phyloP scores from a whole-genome alignment of 192 early-diverging fungal genomes.

The Entrophospora sp. region DNA sequence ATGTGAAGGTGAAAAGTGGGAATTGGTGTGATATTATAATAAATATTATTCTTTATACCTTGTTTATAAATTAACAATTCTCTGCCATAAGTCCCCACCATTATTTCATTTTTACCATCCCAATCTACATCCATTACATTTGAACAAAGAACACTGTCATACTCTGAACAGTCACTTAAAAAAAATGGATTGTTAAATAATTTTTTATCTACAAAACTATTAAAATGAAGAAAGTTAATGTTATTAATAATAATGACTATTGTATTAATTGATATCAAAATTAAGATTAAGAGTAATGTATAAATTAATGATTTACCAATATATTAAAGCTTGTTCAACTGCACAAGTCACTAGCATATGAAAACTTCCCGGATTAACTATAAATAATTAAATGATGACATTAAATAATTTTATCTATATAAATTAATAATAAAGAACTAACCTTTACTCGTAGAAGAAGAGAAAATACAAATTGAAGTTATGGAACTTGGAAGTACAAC shows the following conservation, averaged over 20 bases:
- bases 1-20: no score
- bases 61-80: slow-evolving; percentile 50
- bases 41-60: slow-evolving; percentile 14
- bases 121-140: slow-evolving; percentile 52
- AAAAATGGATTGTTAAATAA: slow-evolving; percentile 28
- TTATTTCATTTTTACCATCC: slow-evolving; percentile 47
- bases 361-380: slow-evolving; percentile 18
- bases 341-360: slow-evolving; percentile 48
- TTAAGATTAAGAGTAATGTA: background rate
- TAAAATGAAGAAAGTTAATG: background rate
- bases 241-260: background rate
- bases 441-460: slow-evolving; percentile 11
- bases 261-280: background rate
- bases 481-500: slow-evolving; percentile 6
- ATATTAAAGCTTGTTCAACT: slow-evolving; percentile 44
- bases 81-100: slow-evolving; percentile 50
- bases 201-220: slow-evolving; percentile 33
- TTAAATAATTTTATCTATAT: background rate
- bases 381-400: background rate
- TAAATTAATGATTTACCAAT: slow-evolving; percentile 29
- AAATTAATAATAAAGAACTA: background rate
- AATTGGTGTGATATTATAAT: no score
- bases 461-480: slow-evolving; percentile 9
- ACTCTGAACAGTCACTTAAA: slow-evolving; percentile 40
- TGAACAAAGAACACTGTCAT: slow-evolving; percentile 47